phyloP scores from a whole-genome alignment of 108 stramenopile species.

The Pinguiococcus pyrenoidosus region DNA sequence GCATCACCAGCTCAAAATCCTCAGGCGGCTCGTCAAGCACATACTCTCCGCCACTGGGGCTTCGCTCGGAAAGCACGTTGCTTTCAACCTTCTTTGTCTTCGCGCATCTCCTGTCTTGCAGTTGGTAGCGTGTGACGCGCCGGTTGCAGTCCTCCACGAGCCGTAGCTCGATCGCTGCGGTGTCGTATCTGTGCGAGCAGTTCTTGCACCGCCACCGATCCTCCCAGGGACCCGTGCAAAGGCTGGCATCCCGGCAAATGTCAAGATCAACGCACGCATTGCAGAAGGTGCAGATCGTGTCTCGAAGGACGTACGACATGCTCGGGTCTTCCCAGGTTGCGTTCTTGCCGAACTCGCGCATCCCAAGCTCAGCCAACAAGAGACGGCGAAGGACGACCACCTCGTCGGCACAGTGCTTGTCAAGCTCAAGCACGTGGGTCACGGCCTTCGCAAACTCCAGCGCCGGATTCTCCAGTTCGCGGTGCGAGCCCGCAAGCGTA shows the following conservation, averaged over 20 bases:
- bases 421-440: constrained; percentile 65
- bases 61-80: no score
- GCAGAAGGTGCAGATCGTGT: constrained; percentile 86
- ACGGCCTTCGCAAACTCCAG: constrained; percentile 87
- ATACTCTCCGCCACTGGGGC: no score
- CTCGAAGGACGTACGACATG: constrained; percentile 66
- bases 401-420: constrained; percentile 49
- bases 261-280: constrained; percentile 76
- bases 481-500: constrained; percentile 48
- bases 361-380: constrained; percentile 75
- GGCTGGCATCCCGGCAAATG: constrained; percentile 51
- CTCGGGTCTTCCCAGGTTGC: constrained; percentile 73
- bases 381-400: constrained; percentile 68
- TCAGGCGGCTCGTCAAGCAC: no score
- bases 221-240: not conserved
- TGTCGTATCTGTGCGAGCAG: constrained; percentile 67
- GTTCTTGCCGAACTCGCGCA: constrained; percentile 75
- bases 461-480: constrained; percentile 49
- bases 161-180: constrained; percentile 54
- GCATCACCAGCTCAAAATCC: no score
- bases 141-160: constrained; percentile 60
- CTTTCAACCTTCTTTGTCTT: no score
- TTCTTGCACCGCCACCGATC: constrained; percentile 66
- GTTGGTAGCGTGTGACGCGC: constrained; percentile 60
- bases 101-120: constrained; percentile 78